Base-by-base conservation (phyloP, 139 green algal species). In the Chlamydomonas sphaeroides region DNA sequence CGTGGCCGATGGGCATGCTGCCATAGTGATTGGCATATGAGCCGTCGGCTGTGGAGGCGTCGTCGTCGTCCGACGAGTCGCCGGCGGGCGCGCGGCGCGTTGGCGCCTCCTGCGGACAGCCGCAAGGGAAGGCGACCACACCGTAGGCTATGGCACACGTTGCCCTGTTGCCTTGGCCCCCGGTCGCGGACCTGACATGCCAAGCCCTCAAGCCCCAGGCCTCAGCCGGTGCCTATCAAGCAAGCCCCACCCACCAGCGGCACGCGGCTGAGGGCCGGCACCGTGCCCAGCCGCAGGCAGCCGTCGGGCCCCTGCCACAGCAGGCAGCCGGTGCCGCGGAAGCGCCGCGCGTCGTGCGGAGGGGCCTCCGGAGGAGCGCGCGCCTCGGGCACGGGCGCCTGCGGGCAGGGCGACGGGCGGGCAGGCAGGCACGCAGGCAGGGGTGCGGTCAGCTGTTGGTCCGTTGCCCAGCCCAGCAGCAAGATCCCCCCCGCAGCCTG, bases 231-330 rank as follows among this genome's bases (percentile, higher is more conserved):
- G n/a, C n/a, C n/a, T n/a, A n/a, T 53, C 45, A 53, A 10, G 45
- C 11, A 53, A 25, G 14, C 45, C 48, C 36, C 36, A 23, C 65
- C 30, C 66, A 78, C 78, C 53, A 78, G 65, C 53, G 78, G 78
- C 66, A 84, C 68, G 49, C 78, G 36, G 15, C 18, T 15, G 39
- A 85, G 42, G 2, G 69, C 69, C 18, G 80, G 80, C 61, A 86
- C 62, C 3, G 69, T 80, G 57, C 61, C 35, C 42, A 73, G 56
- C 30, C 21, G 48, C 59, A 86, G 68, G 6, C 5, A 14, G 30
- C 42, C 41, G 59, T 86, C 71, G 11, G 59, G 18, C 6, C 41
- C 66, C 69, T 86, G 70, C 80, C 80, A 86, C 69, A 86, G 15
- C 45, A 85, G 38, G 28, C 61, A 48, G 20, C 79, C 79, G 25